A percentile compares a stretch with the other conserved stretches of the same genome.
phyloP scores from a whole-genome alignment of 345 rosid species.

The Gossypium turneri region DNA sequence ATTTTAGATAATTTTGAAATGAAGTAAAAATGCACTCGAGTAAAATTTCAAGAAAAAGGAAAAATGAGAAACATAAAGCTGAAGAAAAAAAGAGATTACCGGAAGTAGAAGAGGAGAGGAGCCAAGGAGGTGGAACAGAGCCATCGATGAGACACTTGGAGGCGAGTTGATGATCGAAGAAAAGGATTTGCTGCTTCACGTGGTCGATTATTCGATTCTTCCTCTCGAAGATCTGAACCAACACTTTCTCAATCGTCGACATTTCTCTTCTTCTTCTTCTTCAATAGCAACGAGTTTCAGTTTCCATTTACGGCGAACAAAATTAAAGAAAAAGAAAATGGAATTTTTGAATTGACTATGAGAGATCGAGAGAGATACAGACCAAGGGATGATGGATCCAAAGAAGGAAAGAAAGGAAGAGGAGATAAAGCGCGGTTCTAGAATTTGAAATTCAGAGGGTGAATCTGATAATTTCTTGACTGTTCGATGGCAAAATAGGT shows the following conservation, averaged over 20 bases:
- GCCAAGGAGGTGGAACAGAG: conserved; percentile 69
- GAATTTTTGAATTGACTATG: background rate
- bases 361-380: background rate
- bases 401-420: background rate
- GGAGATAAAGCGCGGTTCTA: conserved; percentile 10
- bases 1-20: background rate
- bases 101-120: conserved; percentile 39
- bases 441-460: conserved; percentile 10
- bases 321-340: conserved; percentile 14
- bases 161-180: conserved; percentile 68
- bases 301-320: conserved; percentile 19
- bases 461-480: background rate
- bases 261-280: conserved; percentile 12
- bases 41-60: background rate
- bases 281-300: conserved; percentile 17
- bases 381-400: too few relatives aligned
- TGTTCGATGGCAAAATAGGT: conserved; percentile 2
- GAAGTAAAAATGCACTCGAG: background rate
- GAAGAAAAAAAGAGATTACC: conserved; percentile 26
- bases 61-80: background rate
- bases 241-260: conserved; percentile 52
- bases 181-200: conserved; percentile 52
- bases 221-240: conserved; percentile 66
- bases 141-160: conserved; percentile 66
- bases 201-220: conserved; percentile 55